Base-by-base conservation (phyloP, 148 eudicot species). In the Camellia granthamiana region DNA sequence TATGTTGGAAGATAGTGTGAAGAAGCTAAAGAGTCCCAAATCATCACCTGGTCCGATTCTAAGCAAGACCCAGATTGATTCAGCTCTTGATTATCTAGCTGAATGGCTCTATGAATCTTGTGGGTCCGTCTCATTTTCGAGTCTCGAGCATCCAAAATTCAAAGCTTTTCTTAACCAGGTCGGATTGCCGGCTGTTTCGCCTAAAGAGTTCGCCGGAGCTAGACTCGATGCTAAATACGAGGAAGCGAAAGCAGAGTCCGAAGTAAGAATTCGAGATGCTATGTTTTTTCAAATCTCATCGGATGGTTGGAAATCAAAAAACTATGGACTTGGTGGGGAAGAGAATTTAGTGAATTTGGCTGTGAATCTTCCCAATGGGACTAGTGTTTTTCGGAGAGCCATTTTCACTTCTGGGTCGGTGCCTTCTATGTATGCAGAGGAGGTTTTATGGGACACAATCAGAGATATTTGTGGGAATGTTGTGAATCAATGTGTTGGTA, bases 51-150 rank as follows among this genome's bases (percentile, higher is more conserved):
- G 92, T 7, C 92, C 89, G 51, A 81, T 85, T 18, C 56, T 96
- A 38, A 93, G 83, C 77, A 96, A 91, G 81, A 69, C 84, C 16
- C 97, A 90, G 71, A 83, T 90, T 42, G 95, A 92, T 69, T 78
- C 90, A 69, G 91, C 97, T 0, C 82, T 93, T 19, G 88, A 86
- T 80, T 88, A 43, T 80, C 88, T 96, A 49, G 86, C 97, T 43
- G 97, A 92, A 82, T 96, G 99, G 99, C 90, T 91, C 16, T 93
- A 88, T 58, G 97, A 96, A 56, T 92, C 90, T 23, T 90, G 93
- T 81, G 98, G 99, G 78, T 88, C 94, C 0, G 85, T 96, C 58
- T 88, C 99, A 0, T 83, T 96, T 80, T 92, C 99, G 0, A 84
- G 90, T 75, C 80, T 96, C 6, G 94, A 94, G 74, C 97, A 96